These are phyloP conservation scores for Candida alai DNA, from an alignment of 805 yeast species.

Conservation along the genomic window DNA sequence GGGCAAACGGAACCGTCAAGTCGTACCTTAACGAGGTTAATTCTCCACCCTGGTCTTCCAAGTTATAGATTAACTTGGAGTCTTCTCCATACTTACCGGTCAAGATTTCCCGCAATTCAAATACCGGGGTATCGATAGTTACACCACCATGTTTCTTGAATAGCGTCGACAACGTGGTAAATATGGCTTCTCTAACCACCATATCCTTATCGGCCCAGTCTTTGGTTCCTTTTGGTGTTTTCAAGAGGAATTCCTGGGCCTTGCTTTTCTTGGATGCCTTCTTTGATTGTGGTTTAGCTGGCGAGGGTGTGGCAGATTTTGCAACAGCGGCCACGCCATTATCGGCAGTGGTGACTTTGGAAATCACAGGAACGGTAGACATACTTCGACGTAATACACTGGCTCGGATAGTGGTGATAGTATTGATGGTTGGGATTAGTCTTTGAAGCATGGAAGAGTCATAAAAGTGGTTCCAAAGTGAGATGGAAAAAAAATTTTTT, in stretches of 20 bases:
- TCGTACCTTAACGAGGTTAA: conserved; percentile 92
- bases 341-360: conserved; percentile 12
- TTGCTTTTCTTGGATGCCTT: conserved; percentile 38
- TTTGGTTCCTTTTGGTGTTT: conserved; percentile 95
- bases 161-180: conserved; percentile 62
- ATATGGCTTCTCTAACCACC: conserved; percentile 89
- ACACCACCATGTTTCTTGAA: conserved; percentile 98
- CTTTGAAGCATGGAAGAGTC: conserved; percentile 4
- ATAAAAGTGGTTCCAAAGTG: not conserved
- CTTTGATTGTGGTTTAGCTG: conserved; percentile 11
- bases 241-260: conserved; percentile 62
- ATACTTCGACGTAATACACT: conserved; percentile 2
- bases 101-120: conserved; percentile 90
- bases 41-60: conserved; percentile 99
- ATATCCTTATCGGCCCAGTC: conserved; percentile 99
- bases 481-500: conserved; percentile 7
- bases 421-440: not conserved
- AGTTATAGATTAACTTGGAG: conserved; percentile 89
- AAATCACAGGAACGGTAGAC: conserved; percentile 2
- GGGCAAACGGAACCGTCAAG: conserved; percentile 96
- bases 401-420: too few relatives aligned
- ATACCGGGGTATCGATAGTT: conserved; percentile 97
- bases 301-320: conserved; percentile 8
- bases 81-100: conserved; percentile 99
- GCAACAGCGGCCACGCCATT: conserved; percentile 9